phyloP scores from a whole-genome alignment of 202 grass and related monocot species.

The Schoenoplectus triqueter region DNA sequence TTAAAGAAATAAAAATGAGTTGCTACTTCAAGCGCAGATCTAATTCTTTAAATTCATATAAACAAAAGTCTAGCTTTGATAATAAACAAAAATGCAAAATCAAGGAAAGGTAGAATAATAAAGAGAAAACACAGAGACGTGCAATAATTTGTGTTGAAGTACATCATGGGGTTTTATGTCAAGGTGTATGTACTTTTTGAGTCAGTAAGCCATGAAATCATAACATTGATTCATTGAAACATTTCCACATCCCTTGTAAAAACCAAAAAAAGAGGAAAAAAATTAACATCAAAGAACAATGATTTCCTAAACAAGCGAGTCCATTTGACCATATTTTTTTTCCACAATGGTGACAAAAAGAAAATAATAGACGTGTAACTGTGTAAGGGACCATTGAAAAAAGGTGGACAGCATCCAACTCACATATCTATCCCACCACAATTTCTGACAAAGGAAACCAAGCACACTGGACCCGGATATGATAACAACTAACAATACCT shows the following conservation, averaged over 20 bases:
- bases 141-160: background rate
- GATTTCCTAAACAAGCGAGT: background rate
- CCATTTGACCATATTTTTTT: too few species aligned
- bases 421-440: slow-evolving; percentile 11
- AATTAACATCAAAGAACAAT: background rate
- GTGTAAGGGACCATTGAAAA: slow-evolving; percentile 3
- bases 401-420: background rate
- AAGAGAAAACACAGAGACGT: background rate
- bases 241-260: slow-evolving; percentile 13
- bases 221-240: background rate
- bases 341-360: background rate
- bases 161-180: background rate
- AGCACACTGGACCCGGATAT: background rate
- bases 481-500: background rate
- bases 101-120: background rate
- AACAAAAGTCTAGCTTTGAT: background rate
- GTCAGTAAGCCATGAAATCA: background rate
- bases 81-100: background rate
- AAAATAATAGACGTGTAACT: background rate
- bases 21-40: background rate
- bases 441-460: background rate
- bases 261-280: background rate
- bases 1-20: background rate
- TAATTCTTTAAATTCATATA: background rate
- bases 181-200: background rate